phyloP scores from a whole-genome alignment of 306 rosid species.

The apple (Malus domestica) region DNA sequence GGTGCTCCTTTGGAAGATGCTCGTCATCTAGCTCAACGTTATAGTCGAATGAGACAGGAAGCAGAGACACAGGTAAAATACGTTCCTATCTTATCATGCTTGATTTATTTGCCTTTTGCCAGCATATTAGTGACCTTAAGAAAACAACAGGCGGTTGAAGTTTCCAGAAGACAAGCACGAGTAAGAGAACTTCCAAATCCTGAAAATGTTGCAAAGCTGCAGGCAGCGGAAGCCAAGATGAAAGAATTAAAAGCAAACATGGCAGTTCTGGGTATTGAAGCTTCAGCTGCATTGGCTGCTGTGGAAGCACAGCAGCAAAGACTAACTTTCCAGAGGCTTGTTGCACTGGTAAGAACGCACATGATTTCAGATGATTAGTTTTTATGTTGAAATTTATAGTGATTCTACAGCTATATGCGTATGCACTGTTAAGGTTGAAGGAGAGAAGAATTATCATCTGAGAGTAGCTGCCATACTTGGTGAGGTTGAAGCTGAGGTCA shows the following conservation, averaged over 20 bases:
- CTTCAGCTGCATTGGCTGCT: slow-evolving; percentile 79
- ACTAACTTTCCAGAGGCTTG: slow-evolving; percentile 87
- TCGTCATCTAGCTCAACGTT: slow-evolving; percentile 95
- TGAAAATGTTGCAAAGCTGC: slow-evolving; percentile 83
- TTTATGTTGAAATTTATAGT: slow-evolving; percentile 1
- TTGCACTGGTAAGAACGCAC: slow-evolving; percentile 57
- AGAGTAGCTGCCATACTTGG: slow-evolving; percentile 86
- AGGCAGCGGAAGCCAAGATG: slow-evolving; percentile 86
- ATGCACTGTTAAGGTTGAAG: slow-evolving; percentile 56
- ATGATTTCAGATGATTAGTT: slow-evolving; percentile 6
- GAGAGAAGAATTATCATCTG: slow-evolving; percentile 77
- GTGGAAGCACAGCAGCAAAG: slow-evolving; percentile 38
- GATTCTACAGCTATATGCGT: neutral
- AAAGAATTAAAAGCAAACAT: slow-evolving; percentile 82
- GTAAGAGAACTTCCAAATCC: slow-evolving; percentile 56
- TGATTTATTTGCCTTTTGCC: neutral
- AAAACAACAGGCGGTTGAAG: slow-evolving; percentile 58
- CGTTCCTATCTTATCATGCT: neutral
- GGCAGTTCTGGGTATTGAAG: slow-evolving; percentile 94
- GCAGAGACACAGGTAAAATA: slow-evolving; percentile 67
- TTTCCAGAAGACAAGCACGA: slow-evolving; percentile 70
- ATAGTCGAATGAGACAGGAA: slow-evolving; percentile 95
- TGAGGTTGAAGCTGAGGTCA: slow-evolving; percentile 95
- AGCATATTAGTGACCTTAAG: slow-evolving; percentile 26
- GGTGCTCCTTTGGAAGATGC: slow-evolving; percentile 98